These are phyloP conservation scores for Penicillium waksmanii DNA, from an alignment of 495 filamentous ascomycete genomes.

Conservation along the genomic window DNA sequence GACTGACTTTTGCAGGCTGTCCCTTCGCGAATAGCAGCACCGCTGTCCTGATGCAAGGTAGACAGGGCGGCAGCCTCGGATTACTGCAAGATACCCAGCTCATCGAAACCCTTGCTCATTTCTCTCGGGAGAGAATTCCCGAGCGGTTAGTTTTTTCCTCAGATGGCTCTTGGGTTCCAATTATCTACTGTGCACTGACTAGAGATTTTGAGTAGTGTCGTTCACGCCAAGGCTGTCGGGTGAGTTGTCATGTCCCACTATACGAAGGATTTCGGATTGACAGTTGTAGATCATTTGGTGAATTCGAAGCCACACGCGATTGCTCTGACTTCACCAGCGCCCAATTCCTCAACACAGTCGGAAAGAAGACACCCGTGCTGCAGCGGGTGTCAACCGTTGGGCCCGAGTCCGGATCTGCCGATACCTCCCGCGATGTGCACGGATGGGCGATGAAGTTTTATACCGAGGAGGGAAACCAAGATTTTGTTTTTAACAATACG, in stretches of 20 bases:
- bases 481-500: constrained; percentile 48
- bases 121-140: constrained; percentile 12
- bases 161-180: background rate
- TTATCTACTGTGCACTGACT: too few species aligned
- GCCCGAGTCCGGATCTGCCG: constrained; percentile 65
- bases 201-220: background rate
- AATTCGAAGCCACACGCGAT: constrained; percentile 64
- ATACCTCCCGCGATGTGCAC: constrained; percentile 65
- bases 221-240: background rate
- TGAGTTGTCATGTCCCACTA: background rate
- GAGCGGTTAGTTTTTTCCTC: constrained; percentile 3
- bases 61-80: constrained; percentile 9
- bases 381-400: constrained; percentile 68
- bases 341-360: constrained; percentile 50
- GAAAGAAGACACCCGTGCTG: constrained; percentile 65
- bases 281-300: constrained; percentile 35
- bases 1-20: constrained; percentile 1
- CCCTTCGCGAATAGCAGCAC: constrained; percentile 12
- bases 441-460: constrained; percentile 87
- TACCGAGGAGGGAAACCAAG: constrained; percentile 77
- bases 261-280: background rate
- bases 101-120: background rate
- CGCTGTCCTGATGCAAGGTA: constrained; percentile 1
- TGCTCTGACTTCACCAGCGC: constrained; percentile 47
- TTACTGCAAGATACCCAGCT: constrained; percentile 7